A percentile compares a stretch with the other conserved stretches of the same genome.
These are phyloP conservation scores for Pyronema domesticum DNA, from an alignment of 495 filamentous ascomycete genomes.

Conservation along the genomic window DNA sequence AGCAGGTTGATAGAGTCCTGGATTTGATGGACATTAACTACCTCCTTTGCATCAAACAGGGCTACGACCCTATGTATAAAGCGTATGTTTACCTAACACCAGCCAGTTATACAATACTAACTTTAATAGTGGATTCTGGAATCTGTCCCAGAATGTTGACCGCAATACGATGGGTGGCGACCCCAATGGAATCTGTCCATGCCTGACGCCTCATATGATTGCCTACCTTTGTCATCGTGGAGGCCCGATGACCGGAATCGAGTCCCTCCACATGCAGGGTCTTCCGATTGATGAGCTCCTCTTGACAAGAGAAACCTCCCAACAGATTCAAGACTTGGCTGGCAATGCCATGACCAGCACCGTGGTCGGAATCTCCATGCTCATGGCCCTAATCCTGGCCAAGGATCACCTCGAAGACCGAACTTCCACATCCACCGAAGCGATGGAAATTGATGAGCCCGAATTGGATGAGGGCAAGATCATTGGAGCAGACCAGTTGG, in stretches of 20 bases:
- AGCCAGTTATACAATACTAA: neutral
- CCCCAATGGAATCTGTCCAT: conserved; percentile 42
- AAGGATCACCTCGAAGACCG: conserved; percentile 1
- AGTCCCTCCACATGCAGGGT: conserved; percentile 54
- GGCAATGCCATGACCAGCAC: conserved; percentile 76
- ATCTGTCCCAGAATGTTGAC: conserved; percentile 64
- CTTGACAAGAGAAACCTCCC: conserved; percentile 44
- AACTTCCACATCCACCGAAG: conserved; percentile 9
- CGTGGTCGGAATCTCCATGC: conserved; percentile 46
- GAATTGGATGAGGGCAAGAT: conserved; percentile 12
- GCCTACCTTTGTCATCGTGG: conserved; percentile 45
- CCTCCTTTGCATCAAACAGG: conserved; percentile 28
- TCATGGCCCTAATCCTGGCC: conserved; percentile 33
- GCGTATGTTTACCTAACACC: conserved; percentile 29
- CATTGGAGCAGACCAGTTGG: conserved; percentile 10
- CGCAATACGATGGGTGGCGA: conserved; percentile 32
- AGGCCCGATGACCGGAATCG: conserved; percentile 45
- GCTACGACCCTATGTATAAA: conserved; percentile 47
- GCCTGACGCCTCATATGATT: conserved; percentile 52
- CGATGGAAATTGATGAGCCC: conserved; percentile 16
- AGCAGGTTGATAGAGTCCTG: conserved; percentile 38
- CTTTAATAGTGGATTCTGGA: conserved; percentile 33
- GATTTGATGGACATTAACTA: conserved; percentile 51
- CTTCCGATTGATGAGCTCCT: conserved; percentile 45
- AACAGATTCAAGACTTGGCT: conserved; percentile 51